Evolutionary conservation across 2,329 filamentous ascomycete species (phyloP).

Genomic region (Colletotrichum sp.): DNA sequence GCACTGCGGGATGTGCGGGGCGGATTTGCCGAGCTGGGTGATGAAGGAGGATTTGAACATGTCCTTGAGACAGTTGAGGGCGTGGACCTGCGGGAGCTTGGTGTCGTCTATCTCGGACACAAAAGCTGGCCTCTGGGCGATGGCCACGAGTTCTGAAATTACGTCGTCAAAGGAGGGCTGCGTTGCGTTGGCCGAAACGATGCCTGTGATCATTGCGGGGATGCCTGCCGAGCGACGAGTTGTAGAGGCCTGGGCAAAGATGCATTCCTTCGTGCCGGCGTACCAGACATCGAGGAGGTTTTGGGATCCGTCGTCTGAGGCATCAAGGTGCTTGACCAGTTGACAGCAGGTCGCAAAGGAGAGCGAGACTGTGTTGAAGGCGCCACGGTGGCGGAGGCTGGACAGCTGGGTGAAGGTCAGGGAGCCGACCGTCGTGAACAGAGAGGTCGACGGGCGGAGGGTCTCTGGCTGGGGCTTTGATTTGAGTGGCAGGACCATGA

Average conservation of each 20-base stretch:
- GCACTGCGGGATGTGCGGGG: constrained; percentile 74
- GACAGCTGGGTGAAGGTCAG: constrained; percentile 84
- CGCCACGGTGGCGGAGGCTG: constrained; percentile 85
- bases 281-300: constrained; percentile 74
- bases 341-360: constrained; percentile 85
- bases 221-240: constrained; percentile 93
- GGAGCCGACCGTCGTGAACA: constrained; percentile 71
- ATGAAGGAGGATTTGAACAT: constrained; percentile 86
- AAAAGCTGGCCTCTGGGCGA: constrained; percentile 59
- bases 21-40: constrained; percentile 73
- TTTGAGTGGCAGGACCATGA: constrained; percentile 60
- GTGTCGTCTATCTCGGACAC: constrained; percentile 64
- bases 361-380: constrained; percentile 89
- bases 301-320: constrained; percentile 32
- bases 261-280: constrained; percentile 70
- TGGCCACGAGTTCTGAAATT: constrained; percentile 65
- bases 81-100: constrained; percentile 89
- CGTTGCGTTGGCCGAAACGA: constrained; percentile 70
- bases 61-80: constrained; percentile 91
- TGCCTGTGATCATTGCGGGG: constrained; percentile 82
- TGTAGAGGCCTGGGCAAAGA: constrained; percentile 77
- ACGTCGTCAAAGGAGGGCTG: constrained; percentile 68
- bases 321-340: constrained; percentile 55
- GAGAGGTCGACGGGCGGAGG: constrained; percentile 53
- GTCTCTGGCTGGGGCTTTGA: constrained; percentile 47